A percentile compares a stretch with the other conserved stretches of the same genome.
These are phyloP conservation scores for Huntiella abstrusa DNA, from an alignment of 2,329 filamentous ascomycete species.

Conservation along the genomic window DNA sequence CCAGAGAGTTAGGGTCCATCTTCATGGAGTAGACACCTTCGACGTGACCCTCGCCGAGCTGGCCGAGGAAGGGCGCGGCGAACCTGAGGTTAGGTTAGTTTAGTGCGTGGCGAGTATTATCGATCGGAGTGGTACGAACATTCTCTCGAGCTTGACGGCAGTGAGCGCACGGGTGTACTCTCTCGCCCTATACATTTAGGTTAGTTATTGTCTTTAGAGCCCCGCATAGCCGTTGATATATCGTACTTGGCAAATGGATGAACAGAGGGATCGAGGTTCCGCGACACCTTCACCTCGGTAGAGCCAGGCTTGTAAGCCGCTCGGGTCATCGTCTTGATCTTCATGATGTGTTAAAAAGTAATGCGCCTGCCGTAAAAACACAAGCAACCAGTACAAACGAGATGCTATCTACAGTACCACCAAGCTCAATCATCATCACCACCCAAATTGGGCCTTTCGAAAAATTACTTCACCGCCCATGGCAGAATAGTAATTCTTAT, in stretches of 20 bases:
- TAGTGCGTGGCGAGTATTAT: not conserved
- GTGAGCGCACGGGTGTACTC: slow-evolving; percentile 45
- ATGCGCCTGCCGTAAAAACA: not conserved
- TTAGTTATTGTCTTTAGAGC: slow-evolving; percentile 2
- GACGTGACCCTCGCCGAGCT: slow-evolving; percentile 78
- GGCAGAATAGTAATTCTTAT: slow-evolving; percentile 8
- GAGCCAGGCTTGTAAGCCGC: slow-evolving; percentile 49
- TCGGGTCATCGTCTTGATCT: slow-evolving; percentile 48
- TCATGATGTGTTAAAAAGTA: slow-evolving; percentile 18
- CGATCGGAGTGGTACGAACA: slow-evolving; percentile 35
- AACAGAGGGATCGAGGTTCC: slow-evolving; percentile 64
- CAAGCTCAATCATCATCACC: not conserved
- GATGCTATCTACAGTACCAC: no score
- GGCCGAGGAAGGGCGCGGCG: slow-evolving; percentile 51
- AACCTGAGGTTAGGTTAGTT: slow-evolving; percentile 8
- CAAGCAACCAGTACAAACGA: no score
- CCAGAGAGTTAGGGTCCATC: slow-evolving; percentile 57
- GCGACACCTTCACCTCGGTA: slow-evolving; percentile 43
- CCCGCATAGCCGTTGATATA: not conserved
- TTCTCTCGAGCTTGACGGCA: slow-evolving; percentile 81
- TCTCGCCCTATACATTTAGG: slow-evolving; percentile 38
- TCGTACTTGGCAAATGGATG: slow-evolving; percentile 50
- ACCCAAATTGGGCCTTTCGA: slow-evolving; percentile 1
- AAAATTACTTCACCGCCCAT: slow-evolving; percentile 11
- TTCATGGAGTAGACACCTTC: slow-evolving; percentile 68